These are phyloP conservation scores for Allantophomopsis lycopodina DNA, from an alignment of 2,329 filamentous ascomycete species.

Conservation along the genomic window DNA sequence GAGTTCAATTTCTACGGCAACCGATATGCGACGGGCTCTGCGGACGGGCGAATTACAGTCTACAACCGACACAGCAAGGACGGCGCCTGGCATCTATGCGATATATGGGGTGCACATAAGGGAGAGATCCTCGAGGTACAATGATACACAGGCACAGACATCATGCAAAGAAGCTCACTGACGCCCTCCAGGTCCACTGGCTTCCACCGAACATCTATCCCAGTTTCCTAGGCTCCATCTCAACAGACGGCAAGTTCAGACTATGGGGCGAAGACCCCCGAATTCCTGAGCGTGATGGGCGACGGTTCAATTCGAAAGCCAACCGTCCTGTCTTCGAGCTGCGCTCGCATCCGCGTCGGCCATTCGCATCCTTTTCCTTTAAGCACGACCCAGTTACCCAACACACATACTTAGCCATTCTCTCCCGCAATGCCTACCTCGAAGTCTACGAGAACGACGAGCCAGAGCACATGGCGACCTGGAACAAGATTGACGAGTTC, in stretches of 20 bases:
- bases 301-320: conserved; percentile 62
- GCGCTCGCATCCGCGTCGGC: conserved; percentile 17
- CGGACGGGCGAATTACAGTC: conserved; percentile 85
- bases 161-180: conserved; percentile 6
- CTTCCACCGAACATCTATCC: conserved; percentile 79
- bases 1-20: conserved; percentile 90
- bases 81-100: conserved; percentile 64
- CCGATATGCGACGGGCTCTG: conserved; percentile 79
- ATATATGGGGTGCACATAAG: conserved; percentile 83
- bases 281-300: conserved; percentile 57
- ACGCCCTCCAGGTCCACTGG: conserved; percentile 62
- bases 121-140: conserved; percentile 78
- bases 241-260: conserved; percentile 79
- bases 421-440: conserved; percentile 70
- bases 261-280: conserved; percentile 87
- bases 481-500: conserved; percentile 63
- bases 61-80: conserved; percentile 68
- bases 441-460: conserved; percentile 76
- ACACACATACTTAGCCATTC: conserved; percentile 74
- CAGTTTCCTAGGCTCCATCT: conserved; percentile 74
- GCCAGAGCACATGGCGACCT: conserved; percentile 68
- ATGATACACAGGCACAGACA: conserved; percentile 5
- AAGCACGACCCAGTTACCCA: conserved; percentile 66
- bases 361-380: conserved; percentile 70
- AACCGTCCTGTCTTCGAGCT: conserved; percentile 41